Base-by-base conservation (phyloP, 192 early-diverging fungal species). In the Chytriomyces sp. region DNA sequence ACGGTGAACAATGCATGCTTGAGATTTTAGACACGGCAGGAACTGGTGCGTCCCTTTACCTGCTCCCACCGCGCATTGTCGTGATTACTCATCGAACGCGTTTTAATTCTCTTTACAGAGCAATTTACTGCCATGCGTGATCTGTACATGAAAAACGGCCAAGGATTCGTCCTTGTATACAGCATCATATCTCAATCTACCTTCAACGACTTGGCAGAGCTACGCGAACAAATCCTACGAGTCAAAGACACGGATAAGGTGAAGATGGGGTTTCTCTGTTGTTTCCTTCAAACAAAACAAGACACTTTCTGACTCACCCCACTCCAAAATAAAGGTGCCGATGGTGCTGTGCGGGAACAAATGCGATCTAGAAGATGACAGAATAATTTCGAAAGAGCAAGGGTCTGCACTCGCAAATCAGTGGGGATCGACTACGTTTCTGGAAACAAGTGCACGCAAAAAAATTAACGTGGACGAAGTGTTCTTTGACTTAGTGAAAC, bases 11-110 rank as follows among this genome's bases (percentile, higher is more conserved):
- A 75, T 99, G 96, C 83, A 94, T 98, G 80, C 84, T 99, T 44
- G 96, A 99, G 84, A 94, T 99, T 79, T 88, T 99, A 57, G 97
- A 98, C 87, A 97, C 96, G 50, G 97, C 97, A 60, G 97, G 96
- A 49, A 90, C 89, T 82, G 88, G 88, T 89, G 47, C 18, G 64
- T 23, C 5, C 28, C 43, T 47, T 28, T 78, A 18, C 28, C 28
- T 45, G 9, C 43, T 35, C 28, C 28, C 67, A 20, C 35, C 57
- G 16, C 16, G 20, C 48, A 26, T 45, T 48, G 26, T 4, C 59
- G 20, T 45, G 44, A 23, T 57, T 70, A 68, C 3, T 46, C 18
- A 16, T 48, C 24, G 46, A 44, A 60, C 49, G 16, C 20, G 20
- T 57, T 57, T 57, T 57, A 45, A 65, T 45, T n/a, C 35, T 18